Conservation (phyloP, 106 monocot species). For the Platanthera zijinensis region DNA sequence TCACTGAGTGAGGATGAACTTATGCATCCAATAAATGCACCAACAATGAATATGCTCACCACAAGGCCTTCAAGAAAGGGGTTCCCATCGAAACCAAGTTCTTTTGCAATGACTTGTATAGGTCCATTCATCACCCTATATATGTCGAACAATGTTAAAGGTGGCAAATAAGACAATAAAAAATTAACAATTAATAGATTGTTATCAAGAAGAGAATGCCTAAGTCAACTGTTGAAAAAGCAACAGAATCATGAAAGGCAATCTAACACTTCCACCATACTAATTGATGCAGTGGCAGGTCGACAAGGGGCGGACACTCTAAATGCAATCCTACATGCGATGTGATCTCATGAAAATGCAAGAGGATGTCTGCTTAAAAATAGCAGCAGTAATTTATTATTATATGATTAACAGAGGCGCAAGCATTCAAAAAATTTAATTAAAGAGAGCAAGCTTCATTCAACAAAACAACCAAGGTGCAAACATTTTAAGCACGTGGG, state of each 20-base stretch:
- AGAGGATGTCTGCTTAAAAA: too few species aligned
- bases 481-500: too few species aligned
- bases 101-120: conserved; percentile 65
- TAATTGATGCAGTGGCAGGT: background rate
- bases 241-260: background rate
- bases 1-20: conserved; percentile 49
- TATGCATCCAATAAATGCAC: conserved; percentile 83
- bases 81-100: conserved; percentile 78
- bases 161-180: background rate
- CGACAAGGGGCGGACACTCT: too few species aligned
- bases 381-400: too few species aligned
- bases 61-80: conserved; percentile 90
- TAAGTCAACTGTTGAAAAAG: background rate
- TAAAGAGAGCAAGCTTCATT: too few species aligned
- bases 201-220: background rate
- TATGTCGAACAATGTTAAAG: background rate
- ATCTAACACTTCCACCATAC: background rate
- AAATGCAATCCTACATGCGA: too few species aligned
- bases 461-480: too few species aligned
- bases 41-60: conserved; percentile 91
- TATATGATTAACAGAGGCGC: too few species aligned
- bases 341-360: background rate
- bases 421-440: too few species aligned
- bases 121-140: conserved; percentile 96
- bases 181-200: background rate